Evolutionary conservation across 768 basidiomycete species (phyloP), one percentile per base, ranked within the genome.

Genomic region (Gelatoporia subvermispora): DNA sequence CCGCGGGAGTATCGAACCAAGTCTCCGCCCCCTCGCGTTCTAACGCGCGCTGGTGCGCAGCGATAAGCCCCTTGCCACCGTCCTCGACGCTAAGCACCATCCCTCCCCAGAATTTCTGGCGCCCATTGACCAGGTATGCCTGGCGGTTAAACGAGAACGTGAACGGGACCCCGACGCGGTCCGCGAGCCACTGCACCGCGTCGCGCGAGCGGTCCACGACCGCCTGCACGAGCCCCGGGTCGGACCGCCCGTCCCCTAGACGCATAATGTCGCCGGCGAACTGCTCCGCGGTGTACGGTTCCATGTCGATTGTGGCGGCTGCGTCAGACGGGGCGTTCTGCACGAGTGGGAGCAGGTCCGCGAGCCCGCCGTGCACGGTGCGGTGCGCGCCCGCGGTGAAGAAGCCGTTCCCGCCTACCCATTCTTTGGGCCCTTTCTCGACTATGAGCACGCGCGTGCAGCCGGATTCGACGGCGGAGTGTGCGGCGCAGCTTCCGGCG

Each of bases 311-410:
- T 49, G 63, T 68, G 7, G 58, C 54, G 1, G 65, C 73, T 41
- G 72, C 65, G 34, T 72, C 71, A 20, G 71, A 53, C 1, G 74
- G 59, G 36, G 73, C 75, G 51, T 77, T 78, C 42, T 58, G 64
- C 18, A 85, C 74, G 50, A 84, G 62, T 3, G 76, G 66, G 20
- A 84, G 70, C 31, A 85, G 71, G 62, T 85, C 82, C 3, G 64
- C 53, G n/a, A 85, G 68, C 1, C 84, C 85, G 15, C 51, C 66
- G 55, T 86, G 84, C 3, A 76, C 78, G 10, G 79, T 84, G 45
- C 84, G 79, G 57, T 79, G 73, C 7, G 83, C 81, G 18, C 84
- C 84, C 9, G 83, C 82, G 24, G 84, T 85, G 66, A 85, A 86
- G 64, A 78, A 84, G 16, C 82, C 80, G 56, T 88, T 86, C 16